phyloP scores from a whole-genome alignment of 106 monocot genomes.

The Alisma plantagoaquatica region DNA sequence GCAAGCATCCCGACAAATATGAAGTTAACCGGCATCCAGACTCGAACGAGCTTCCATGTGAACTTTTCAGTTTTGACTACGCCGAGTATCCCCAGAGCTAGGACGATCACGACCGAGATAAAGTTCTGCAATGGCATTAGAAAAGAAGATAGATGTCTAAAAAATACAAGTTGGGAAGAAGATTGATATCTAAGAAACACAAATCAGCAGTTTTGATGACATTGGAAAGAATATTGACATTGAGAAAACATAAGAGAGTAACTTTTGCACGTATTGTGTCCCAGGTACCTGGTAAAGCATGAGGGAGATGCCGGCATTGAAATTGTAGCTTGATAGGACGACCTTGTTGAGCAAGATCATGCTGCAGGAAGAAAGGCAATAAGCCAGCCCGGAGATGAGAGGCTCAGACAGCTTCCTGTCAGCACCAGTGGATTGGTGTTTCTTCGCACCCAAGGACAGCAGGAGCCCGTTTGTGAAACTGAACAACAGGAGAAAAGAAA shows the following conservation, averaged over 20 bases:
- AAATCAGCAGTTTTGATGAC: too few relatives aligned
- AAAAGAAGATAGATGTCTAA: too few relatives aligned
- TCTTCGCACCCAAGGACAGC: too few relatives aligned
- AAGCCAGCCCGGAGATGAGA: slow-evolving; percentile 36
- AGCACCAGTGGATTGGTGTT: too few relatives aligned
- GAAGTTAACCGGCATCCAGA: slow-evolving; percentile 84
- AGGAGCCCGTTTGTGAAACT: too few relatives aligned
- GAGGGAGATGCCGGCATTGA: slow-evolving; percentile 42
- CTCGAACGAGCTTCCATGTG: slow-evolving; percentile 66
- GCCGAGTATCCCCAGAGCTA: slow-evolving; percentile 39
- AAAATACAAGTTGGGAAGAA: too few relatives aligned
- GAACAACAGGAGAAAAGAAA: too few relatives aligned
- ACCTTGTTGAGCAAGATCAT: slow-evolving; percentile 55
- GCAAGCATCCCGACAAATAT: slow-evolving; percentile 94
- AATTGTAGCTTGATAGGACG: slow-evolving; percentile 37
- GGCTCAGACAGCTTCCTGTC: too few relatives aligned
- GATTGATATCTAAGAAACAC: too few relatives aligned
- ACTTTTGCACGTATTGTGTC: too few relatives aligned
- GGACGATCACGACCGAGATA: slow-evolving; percentile 66
- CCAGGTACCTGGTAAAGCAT: slow-evolving; percentile 43
- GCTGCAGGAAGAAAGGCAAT: slow-evolving; percentile 48
- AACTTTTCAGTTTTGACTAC: slow-evolving; percentile 65
- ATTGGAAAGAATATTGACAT: too few relatives aligned
- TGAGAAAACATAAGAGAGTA: too few relatives aligned
- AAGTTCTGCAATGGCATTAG: slow-evolving; percentile 91